A percentile compares a stretch with the other conserved stretches of the same genome.
These are phyloP conservation scores for Fraxinus floribunda DNA, from an alignment of 305 asterid genomes.

Conservation along the genomic window DNA sequence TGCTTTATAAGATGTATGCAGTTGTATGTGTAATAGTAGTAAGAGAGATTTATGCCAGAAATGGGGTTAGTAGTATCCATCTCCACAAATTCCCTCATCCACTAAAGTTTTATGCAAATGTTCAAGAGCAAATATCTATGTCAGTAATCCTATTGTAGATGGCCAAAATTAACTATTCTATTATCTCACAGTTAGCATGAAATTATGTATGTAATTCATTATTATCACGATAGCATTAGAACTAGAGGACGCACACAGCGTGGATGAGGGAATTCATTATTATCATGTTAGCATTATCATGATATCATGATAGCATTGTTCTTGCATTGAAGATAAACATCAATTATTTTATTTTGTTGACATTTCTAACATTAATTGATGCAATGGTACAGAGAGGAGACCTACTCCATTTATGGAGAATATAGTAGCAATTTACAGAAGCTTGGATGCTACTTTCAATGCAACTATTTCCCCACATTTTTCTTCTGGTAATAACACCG, in stretches of 20 bases:
- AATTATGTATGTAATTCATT: background rate
- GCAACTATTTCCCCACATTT: conserved; percentile 46
- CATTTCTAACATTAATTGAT: background rate
- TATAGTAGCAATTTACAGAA: conserved; percentile 52
- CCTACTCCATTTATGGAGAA: conserved; percentile 69
- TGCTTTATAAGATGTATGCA: background rate
- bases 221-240: background rate
- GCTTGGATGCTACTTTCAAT: conserved; percentile 57
- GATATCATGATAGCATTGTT: background rate
- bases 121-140: background rate
- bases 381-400: conserved; percentile 54
- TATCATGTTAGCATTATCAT: background rate
- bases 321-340: background rate
- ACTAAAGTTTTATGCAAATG: background rate
- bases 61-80: background rate
- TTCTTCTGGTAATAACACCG: conserved; percentile 42
- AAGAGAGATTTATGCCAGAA: background rate
- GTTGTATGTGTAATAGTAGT: background rate
- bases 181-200: background rate
- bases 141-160: background rate
- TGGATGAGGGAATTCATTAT: background rate
- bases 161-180: background rate
- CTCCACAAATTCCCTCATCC: background rate
- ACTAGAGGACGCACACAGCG: background rate
- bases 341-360: background rate